Evolutionary conservation across 768 basidiomycete genomes (phyloP).

Genomic region (Pulveroboletus sp.): DNA sequence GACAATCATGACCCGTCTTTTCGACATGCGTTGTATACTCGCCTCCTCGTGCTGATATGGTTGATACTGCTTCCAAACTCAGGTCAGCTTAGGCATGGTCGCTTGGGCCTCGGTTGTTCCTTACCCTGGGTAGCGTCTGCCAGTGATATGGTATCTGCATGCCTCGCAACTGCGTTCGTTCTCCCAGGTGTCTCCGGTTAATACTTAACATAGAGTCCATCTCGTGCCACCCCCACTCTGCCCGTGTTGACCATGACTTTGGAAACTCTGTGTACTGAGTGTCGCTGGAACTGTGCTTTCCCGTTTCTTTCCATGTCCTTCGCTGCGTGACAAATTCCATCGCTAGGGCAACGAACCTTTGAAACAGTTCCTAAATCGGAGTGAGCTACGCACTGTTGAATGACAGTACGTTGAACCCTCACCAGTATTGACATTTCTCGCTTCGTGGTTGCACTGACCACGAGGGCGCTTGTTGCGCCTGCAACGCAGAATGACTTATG

Average conservation of each 20-base stretch:
- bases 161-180: conserved; percentile 4
- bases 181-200: conserved; percentile 7
- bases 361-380: conserved; percentile 20
- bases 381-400: conserved; percentile 15
- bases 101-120: neutral
- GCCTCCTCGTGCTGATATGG: conserved; percentile 10
- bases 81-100: conserved; percentile 6
- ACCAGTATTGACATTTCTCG: conserved; percentile 29
- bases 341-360: conserved; percentile 19
- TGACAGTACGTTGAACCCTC: conserved; percentile 15
- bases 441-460: conserved; percentile 23
- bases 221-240: conserved; percentile 23
- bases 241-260: conserved; percentile 24
- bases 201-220: conserved; percentile 22
- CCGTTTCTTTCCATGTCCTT: conserved; percentile 13
- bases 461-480: conserved; percentile 16
- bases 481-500: conserved; percentile 20
- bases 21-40: conserved; percentile 16
- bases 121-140: conserved; percentile 20
- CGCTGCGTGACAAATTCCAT: conserved; percentile 21
- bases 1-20: conserved; percentile 27
- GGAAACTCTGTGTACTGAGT: conserved; percentile 19
- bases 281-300: conserved; percentile 9
- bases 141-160: conserved; percentile 3
- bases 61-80: conserved; percentile 8